Evolutionary conservation across 1,139 yeast species (phyloP).

Genomic region (Schwanniomyces etchellsii): DNA sequence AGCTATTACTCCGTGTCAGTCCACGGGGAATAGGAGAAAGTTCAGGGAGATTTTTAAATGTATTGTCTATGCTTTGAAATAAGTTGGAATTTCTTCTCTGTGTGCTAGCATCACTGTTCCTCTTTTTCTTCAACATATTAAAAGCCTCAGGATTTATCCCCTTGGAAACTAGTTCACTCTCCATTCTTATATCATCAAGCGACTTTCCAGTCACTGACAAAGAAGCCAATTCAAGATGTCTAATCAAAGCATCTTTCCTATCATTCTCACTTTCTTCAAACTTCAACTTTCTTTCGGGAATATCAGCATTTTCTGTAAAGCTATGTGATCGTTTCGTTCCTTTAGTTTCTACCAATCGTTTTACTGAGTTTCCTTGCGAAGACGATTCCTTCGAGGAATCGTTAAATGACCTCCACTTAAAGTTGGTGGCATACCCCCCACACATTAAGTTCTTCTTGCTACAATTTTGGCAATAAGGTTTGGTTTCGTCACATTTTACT

Average conservation of each 20-base stretch:
- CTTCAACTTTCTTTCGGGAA: too few species aligned
- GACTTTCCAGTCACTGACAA: slow-evolving; percentile 50
- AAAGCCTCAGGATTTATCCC: slow-evolving; percentile 41
- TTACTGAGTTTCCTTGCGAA: slow-evolving; percentile 5
- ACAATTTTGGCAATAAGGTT: slow-evolving; percentile 47
- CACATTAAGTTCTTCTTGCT: slow-evolving; percentile 40
- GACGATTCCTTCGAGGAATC: slow-evolving; percentile 7
- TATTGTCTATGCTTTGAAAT: too few species aligned
- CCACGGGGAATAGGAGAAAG: slow-evolving; percentile 3
- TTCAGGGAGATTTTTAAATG: not conserved
- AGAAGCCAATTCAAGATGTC: slow-evolving; percentile 49
- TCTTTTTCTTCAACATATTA: slow-evolving; percentile 6
- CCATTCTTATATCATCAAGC: slow-evolving; percentile 42
- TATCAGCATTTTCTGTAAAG: not conserved
- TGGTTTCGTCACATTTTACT: slow-evolving; percentile 53
- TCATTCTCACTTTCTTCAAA: not conserved
- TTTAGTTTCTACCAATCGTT: not conserved
- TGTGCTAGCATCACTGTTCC: not conserved
- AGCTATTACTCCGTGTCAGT: slow-evolving; percentile 10
- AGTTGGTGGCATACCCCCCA: slow-evolving; percentile 60
- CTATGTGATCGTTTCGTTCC: not conserved
- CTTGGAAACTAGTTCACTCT: slow-evolving; percentile 41
- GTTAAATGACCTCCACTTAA: slow-evolving; percentile 57
- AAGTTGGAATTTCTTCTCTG: too few species aligned
- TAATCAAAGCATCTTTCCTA: slow-evolving; percentile 15